A percentile compares a stretch with the other conserved stretches of the same genome.
phyloP scores from a whole-genome alignment of 1,284 basidiomycete genomes.

The Moesziomyces globuligerus region DNA sequence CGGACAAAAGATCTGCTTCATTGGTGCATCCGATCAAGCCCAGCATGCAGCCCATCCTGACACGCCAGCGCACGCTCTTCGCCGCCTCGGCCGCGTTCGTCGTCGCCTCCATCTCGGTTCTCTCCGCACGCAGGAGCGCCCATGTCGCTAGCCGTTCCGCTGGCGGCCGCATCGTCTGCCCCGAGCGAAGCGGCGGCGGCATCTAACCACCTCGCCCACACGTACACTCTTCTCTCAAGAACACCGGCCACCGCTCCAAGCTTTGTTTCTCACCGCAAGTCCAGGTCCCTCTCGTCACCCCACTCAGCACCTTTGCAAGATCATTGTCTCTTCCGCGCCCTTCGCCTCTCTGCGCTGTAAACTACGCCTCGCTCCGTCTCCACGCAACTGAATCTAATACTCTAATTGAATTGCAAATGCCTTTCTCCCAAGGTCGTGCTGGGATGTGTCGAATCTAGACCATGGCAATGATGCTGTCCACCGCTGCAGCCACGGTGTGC shows the following conservation, averaged over 20 bases:
- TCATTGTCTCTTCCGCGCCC: too few species aligned
- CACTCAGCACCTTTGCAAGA: too few species aligned
- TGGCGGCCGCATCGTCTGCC: constrained; percentile 33
- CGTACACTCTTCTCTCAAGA: too few species aligned
- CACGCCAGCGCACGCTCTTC: constrained; percentile 30
- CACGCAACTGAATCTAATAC: too few species aligned
- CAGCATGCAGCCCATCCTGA: constrained; percentile 35
- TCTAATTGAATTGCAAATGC: neutral
- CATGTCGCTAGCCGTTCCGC: constrained; percentile 33
- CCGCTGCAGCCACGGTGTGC: constrained; percentile 6
- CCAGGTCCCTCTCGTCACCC: too few species aligned
- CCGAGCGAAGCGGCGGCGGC: constrained; percentile 48
- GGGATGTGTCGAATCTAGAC: too few species aligned
- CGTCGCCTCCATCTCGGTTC: constrained; percentile 33
- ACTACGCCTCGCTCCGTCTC: too few species aligned
- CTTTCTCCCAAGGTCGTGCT: too few species aligned
- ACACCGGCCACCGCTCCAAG: neutral
- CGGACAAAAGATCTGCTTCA: too few species aligned
- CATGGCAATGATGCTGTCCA: constrained; percentile 24
- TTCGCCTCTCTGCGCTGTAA: too few species aligned
- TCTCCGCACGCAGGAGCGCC: constrained; percentile 39
- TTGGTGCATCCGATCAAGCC: neutral
- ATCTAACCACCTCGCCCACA: constrained; percentile 11
- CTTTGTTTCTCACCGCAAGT: too few species aligned
- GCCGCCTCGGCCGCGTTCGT: constrained; percentile 38